Evolutionary conservation across 2,329 filamentous ascomycete genomes (phyloP), one percentile per base, ranked within the genome.

Genomic region (Pseudocercospora pini-densiflorae): DNA sequence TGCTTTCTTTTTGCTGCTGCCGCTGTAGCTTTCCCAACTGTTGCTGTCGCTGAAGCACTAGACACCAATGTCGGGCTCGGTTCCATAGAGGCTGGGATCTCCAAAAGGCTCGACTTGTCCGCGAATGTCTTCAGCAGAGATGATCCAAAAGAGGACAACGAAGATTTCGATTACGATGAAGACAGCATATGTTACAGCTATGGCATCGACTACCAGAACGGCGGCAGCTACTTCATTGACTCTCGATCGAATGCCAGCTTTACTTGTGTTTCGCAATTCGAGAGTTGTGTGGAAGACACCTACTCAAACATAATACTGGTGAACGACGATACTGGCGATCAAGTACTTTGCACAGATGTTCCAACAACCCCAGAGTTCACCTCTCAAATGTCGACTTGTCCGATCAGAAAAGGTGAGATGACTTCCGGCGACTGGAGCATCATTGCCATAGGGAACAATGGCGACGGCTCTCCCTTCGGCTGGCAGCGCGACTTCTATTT

Each of bases 151-250:
- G 55, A 58, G 59, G 36, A 70, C 54, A 65, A 65, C 43, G 60
- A 65, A 27, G 64, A 63, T 59, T 23, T 57, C 1, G 33, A 61
- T 10, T 40, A 14, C 31, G 33, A 51, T 54, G 59, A 60, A 40
- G 63, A 65, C 14, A 63, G 60, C 31, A 23, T 68, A 33, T 77
- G 76, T 63, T 65, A 71, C 27, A 74, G 73, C 16, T 77, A 70
- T 58, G 76, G 76, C 54, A 70, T 77, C 19, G 82, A 84, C 68
- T 84, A 81, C 62, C 72, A 81, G 55, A 77, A 80, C 68, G 80
- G 79, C 40, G 77, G 77, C 1, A 69, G 73, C 19, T 84, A 83
- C 73, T 84, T 83, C 71, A 82, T 83, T 71, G 82, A 83, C 70
- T 76, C 77, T 9, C 71, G 75, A 16, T 82, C 80, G 0, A 73